Percentiles rank a stretch among this genome's conserved stretches.
Evolutionary conservation across 2,329 filamentous ascomycete species (phyloP).

Genomic region (Talaromyces marneffei): DNA sequence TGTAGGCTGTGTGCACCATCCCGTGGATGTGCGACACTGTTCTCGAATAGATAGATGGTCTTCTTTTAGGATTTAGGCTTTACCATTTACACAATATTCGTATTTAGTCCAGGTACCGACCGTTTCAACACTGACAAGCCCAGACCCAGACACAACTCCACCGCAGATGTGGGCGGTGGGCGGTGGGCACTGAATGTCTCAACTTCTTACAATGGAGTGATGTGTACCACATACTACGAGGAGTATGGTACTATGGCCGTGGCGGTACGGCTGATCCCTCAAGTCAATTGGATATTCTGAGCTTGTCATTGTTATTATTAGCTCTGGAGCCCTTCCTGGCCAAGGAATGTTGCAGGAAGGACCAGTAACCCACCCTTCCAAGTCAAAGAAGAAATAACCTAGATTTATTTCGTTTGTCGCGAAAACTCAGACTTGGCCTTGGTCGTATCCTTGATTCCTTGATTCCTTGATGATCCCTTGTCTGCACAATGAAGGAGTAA

Average conservation of each 20-base stretch:
- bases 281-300: not conserved
- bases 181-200: not conserved
- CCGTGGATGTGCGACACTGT: not conserved
- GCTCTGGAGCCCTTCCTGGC: not conserved
- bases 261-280: not conserved
- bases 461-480: not conserved
- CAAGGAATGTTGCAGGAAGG: conserved; percentile 2
- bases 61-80: not conserved
- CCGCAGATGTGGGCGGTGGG: not conserved
- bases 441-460: not conserved
- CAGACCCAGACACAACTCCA: not conserved
- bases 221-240: too few species aligned
- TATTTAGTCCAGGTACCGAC: not conserved
- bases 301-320: not conserved
- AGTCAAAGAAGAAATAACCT: not conserved
- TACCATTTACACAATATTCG: not conserved
- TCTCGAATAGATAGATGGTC: not conserved
- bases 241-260: too few species aligned
- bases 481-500: not conserved
- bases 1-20: not conserved
- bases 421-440: not conserved
- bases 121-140: not conserved
- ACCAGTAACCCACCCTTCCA: not conserved
- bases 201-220: not conserved
- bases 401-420: not conserved